Evolutionary conservation across 2,329 filamentous ascomycete species (phyloP).

Genomic region (Colletotrichum lini): DNA sequence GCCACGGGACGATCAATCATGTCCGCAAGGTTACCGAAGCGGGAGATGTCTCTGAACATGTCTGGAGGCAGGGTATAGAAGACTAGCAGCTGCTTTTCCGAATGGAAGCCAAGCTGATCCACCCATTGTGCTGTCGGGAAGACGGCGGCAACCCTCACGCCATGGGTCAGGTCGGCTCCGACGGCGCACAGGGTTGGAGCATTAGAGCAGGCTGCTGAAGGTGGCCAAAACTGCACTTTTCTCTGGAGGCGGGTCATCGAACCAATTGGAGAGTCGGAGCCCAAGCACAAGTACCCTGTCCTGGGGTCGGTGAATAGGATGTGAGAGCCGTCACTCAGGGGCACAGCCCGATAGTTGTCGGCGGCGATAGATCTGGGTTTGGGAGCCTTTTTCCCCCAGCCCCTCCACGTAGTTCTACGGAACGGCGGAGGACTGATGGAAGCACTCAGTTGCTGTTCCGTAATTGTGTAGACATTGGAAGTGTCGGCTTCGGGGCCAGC

Average conservation of each 20-base stretch:
- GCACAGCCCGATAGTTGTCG: slow-evolving; percentile 75
- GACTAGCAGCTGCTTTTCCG: slow-evolving; percentile 60
- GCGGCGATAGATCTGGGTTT: slow-evolving; percentile 49
- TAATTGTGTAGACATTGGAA: slow-evolving; percentile 30
- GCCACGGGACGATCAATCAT: slow-evolving; percentile 33
- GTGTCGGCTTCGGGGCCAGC: neutral
- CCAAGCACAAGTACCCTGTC: slow-evolving; percentile 70
- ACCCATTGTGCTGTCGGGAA: slow-evolving; percentile 58
- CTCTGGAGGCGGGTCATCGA: slow-evolving; percentile 65
- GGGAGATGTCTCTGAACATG: slow-evolving; percentile 59
- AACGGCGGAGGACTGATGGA: neutral
- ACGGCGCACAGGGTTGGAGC: slow-evolving; percentile 68
- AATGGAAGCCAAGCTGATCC: neutral
- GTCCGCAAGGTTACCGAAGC: slow-evolving; percentile 12
- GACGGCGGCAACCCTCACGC: slow-evolving; percentile 70
- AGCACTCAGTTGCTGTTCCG: slow-evolving; percentile 9
- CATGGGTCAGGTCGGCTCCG: slow-evolving; percentile 69
- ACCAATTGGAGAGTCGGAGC: slow-evolving; percentile 72
- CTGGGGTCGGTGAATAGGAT: slow-evolving; percentile 75
- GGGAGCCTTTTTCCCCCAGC: neutral
- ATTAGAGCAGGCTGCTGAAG: slow-evolving; percentile 47
- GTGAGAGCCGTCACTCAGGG: slow-evolving; percentile 76
- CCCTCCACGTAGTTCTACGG: neutral
- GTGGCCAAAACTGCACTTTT: slow-evolving; percentile 68
- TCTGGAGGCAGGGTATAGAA: slow-evolving; percentile 75